phyloP scores from a whole-genome alignment of 164 flowering plant species.

The Vitis cinerea region DNA sequence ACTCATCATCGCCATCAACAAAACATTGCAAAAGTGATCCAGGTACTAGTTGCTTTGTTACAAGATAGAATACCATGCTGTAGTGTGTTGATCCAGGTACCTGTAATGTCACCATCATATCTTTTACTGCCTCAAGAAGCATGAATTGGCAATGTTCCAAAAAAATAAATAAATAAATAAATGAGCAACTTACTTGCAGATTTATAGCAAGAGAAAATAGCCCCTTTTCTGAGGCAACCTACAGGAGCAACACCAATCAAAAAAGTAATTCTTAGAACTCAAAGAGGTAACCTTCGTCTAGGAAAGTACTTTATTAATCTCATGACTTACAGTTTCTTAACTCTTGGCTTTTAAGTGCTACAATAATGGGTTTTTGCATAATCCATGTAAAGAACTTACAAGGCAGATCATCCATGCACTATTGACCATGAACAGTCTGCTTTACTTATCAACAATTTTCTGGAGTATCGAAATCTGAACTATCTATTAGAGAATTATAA shows the following conservation, averaged over 20 bases:
- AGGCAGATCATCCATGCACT: too few species aligned
- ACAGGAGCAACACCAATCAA: slow-evolving; percentile 5
- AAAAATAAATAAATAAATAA: not conserved
- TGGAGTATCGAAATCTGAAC: too few species aligned
- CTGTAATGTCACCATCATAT: slow-evolving; percentile 30
- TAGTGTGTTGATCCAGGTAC: slow-evolving; percentile 97
- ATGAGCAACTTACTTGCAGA: slow-evolving; percentile 75
- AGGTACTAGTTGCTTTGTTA: slow-evolving; percentile 58
- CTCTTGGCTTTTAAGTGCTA: too few species aligned
- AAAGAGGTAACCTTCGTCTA: too few species aligned
- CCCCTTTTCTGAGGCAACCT: slow-evolving; percentile 94
- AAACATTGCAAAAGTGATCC: slow-evolving; percentile 97
- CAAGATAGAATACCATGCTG: slow-evolving; percentile 99
- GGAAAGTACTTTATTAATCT: too few species aligned
- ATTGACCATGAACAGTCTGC: too few species aligned
- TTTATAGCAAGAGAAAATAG: slow-evolving; percentile 75
- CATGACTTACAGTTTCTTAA: too few species aligned
- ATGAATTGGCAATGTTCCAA: slow-evolving; percentile 1
- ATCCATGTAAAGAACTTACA: too few species aligned
- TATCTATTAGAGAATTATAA: too few species aligned
- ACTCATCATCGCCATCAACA: slow-evolving; percentile 99
- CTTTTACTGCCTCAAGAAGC: slow-evolving; percentile 5
- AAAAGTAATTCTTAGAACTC: too few species aligned
- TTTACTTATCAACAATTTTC: too few species aligned
- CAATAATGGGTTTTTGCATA: too few species aligned